phyloP scores from a whole-genome alignment of 371 early-diverging fungal species.

The Saksenaea oblongispora region DNA sequence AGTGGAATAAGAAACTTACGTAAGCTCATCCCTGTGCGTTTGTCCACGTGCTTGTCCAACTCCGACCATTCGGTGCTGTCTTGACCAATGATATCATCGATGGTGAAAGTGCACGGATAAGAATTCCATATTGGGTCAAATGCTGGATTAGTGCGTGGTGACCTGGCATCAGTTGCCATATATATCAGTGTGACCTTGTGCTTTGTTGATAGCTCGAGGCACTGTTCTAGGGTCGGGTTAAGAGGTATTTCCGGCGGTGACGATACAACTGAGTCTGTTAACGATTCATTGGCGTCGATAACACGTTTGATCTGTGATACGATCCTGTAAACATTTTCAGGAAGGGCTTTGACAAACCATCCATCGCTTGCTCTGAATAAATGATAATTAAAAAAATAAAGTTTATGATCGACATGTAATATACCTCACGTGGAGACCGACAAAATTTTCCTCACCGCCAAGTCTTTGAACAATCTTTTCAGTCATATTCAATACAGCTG shows the following conservation, averaged over 20 bases:
- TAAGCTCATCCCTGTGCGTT: conserved; percentile 15
- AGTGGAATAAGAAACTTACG: conserved; percentile 26
- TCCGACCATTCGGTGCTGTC: conserved; percentile 5
- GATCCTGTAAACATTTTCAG: conserved; percentile 39
- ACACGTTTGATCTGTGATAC: conserved; percentile 24
- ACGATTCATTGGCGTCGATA: conserved; percentile 6
- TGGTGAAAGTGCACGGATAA: conserved; percentile 60
- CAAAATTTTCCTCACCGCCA: conserved; percentile 55
- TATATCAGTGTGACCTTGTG: conserved; percentile 43
- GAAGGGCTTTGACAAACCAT: conserved; percentile 47
- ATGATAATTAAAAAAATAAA: not conserved
- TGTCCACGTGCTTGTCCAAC: conserved; percentile 15
- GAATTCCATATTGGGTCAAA: conserved; percentile 46
- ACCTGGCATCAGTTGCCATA: conserved; percentile 59
- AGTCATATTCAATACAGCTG: conserved; percentile 46
- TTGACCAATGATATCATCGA: conserved; percentile 45
- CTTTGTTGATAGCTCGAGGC: conserved; percentile 25
- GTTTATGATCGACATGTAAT: not conserved
- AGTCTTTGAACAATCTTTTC: conserved; percentile 43
- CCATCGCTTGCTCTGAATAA: conserved; percentile 53
- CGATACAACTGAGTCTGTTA: not conserved
- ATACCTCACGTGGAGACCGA: conserved; percentile 56
- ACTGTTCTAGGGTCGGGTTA: conserved; percentile 12
- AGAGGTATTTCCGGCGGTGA: not conserved
- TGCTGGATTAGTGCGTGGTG: conserved; percentile 41